These are phyloP conservation scores for Phylloporus sp. DNA, from an alignment of 768 basidiomycete species.

Conservation along the genomic window DNA sequence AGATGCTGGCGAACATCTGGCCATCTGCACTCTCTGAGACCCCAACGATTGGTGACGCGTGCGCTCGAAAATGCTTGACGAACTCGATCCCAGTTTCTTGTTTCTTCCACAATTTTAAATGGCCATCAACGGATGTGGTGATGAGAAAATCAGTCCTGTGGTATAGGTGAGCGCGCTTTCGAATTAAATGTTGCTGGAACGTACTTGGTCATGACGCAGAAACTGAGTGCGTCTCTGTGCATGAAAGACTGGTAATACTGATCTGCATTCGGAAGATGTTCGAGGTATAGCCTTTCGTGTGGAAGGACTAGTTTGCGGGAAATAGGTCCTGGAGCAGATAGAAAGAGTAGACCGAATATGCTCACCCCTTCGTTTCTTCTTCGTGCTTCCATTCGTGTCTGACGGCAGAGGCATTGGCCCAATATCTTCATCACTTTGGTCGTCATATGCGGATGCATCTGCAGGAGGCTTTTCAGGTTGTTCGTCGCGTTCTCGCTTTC, in stretches of 20 bases:
- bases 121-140: conserved; percentile 93
- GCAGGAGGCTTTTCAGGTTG: conserved; percentile 11
- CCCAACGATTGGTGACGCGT: conserved; percentile 70
- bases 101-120: conserved; percentile 99
- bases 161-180: conserved; percentile 5
- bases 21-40: conserved; percentile 91
- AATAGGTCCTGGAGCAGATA: conserved; percentile 5
- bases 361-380: conserved; percentile 85
- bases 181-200: conserved; percentile 17
- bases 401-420: conserved; percentile 82
- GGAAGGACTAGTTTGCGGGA: conserved; percentile 64
- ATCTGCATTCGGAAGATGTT: conserved; percentile 87
- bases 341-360: conserved; percentile 11
- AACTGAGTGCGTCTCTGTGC: conserved; percentile 92
- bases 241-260: conserved; percentile 98
- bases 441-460: conserved; percentile 27
- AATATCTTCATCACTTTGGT: conserved; percentile 70
- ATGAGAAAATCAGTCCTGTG: conserved; percentile 86
- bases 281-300: conserved; percentile 89
- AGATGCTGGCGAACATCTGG: conserved; percentile 84
- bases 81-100: conserved; percentile 95
- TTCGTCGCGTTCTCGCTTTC: conserved; percentile 55
- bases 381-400: conserved; percentile 34
- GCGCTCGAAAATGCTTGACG: conserved; percentile 96
- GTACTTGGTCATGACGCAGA: conserved; percentile 83